phyloP scores from a whole-genome alignment of 192 early-diverging fungal genomes.

The Entrophospora sp. region DNA sequence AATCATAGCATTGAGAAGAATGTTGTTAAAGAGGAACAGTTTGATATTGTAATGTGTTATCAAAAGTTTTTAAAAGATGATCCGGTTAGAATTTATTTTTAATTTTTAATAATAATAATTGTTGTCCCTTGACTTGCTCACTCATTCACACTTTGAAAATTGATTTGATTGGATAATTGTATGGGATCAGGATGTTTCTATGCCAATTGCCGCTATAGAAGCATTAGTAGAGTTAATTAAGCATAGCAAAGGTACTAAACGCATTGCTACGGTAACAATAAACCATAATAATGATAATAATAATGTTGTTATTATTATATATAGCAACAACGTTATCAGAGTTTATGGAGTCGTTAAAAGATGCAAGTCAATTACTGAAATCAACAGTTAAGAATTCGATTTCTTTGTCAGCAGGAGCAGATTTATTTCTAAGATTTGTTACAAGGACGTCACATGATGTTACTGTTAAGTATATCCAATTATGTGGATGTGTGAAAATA shows the following conservation, averaged over 20 bases:
- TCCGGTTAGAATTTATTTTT: constrained; percentile 17
- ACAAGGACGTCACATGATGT: constrained; percentile 52
- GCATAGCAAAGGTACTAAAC: constrained; percentile 47
- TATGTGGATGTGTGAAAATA: no score
- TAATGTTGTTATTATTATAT: neutral
- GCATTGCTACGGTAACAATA: no score
- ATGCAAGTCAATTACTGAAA: constrained; percentile 58
- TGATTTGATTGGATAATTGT: neutral
- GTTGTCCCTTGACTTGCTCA: neutral
- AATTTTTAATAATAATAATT: neutral
- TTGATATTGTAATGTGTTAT: constrained; percentile 32
- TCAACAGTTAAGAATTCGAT: constrained; percentile 61
- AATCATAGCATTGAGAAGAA: no score
- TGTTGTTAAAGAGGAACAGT: no score
- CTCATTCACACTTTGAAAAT: no score
- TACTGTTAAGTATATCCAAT: no score
- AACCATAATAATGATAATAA: no score
- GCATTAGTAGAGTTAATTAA: constrained; percentile 61
- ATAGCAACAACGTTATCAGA: constrained; percentile 83
- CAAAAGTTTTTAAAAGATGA: constrained; percentile 24
- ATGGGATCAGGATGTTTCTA: constrained; percentile 51
- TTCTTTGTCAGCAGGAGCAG: constrained; percentile 79
- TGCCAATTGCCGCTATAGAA: constrained; percentile 68
- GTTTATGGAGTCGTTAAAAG: constrained; percentile 69
- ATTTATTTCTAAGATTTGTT: constrained; percentile 70